Conservation (phyloP, 768 basidiomycete species). For the Suillus hirtellus region DNA sequence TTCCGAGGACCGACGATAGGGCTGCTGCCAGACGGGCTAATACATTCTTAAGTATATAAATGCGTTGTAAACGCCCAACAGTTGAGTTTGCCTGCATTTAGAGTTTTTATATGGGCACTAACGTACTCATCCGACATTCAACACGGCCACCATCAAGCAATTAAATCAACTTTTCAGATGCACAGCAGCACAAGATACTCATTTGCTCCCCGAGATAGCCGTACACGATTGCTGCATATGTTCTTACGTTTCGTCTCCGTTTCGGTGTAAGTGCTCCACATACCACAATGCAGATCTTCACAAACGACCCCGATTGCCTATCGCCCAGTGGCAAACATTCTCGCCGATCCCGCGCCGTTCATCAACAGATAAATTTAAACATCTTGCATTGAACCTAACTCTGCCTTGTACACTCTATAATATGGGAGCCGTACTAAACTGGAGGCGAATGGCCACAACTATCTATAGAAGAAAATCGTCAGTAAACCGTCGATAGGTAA, state of each 20-base stretch:
- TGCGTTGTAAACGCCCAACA: neutral
- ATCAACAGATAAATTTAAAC: neutral
- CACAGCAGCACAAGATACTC: neutral
- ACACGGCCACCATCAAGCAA: neutral
- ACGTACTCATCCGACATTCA: neutral
- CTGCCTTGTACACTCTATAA: no score
- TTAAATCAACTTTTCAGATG: neutral
- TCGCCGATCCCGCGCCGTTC: no score
- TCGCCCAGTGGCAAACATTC: no score
- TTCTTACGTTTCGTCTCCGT: no score
- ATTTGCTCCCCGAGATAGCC: neutral
- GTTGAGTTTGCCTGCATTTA: neutral
- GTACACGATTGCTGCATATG: no score
- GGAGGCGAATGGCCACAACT: neutral
- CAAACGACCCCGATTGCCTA: no score
- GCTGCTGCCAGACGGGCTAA: neutral
- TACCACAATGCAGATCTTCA: no score
- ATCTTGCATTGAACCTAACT: neutral
- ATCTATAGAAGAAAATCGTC: conserved; percentile 20
- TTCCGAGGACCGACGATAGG: neutral
- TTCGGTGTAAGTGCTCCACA: no score
- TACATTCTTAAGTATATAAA: neutral
- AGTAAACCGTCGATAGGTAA: conserved; percentile 10
- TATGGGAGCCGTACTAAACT: no score
- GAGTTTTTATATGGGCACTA: neutral